Evolutionary conservation across 2,329 filamentous ascomycete genomes (phyloP).

Genomic region (Ophiocordyceps sinensis): DNA sequence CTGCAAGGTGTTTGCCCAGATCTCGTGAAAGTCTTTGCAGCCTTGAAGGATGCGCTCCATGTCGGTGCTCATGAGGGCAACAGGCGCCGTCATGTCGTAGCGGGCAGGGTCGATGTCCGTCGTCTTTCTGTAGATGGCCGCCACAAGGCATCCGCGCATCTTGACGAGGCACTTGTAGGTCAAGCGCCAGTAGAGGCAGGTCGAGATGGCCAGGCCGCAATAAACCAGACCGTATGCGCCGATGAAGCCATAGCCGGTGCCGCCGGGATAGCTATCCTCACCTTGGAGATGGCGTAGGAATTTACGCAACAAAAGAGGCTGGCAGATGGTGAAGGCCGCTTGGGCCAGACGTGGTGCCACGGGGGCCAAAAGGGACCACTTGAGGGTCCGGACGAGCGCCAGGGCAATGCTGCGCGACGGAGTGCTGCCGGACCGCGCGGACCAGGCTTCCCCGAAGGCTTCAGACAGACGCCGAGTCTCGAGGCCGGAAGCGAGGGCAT

Average conservation of each 20-base stretch:
- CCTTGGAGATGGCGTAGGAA: background rate
- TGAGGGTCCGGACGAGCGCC: background rate
- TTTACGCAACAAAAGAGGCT: background rate
- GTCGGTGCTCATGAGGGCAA: constrained; percentile 34
- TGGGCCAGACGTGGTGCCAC: background rate
- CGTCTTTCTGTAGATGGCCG: constrained; percentile 12
- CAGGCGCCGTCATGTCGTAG: constrained; percentile 22
- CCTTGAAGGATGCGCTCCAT: constrained; percentile 25
- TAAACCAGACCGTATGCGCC: constrained; percentile 26
- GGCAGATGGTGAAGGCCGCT: background rate
- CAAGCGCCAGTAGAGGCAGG: constrained; percentile 22
- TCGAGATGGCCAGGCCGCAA: constrained; percentile 19
- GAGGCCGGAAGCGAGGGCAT: background rate
- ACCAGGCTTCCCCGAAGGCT: background rate
- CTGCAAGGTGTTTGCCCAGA: constrained; percentile 26
- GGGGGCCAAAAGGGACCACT: background rate
- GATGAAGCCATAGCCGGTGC: constrained; percentile 25
- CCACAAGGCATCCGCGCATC: constrained; percentile 17
- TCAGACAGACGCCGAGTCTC: background rate
- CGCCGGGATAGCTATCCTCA: background rate
- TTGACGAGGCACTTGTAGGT: constrained; percentile 16
- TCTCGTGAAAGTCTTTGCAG: constrained; percentile 20
- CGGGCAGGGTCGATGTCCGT: constrained; percentile 15
- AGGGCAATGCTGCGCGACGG: background rate
- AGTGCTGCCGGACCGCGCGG: background rate